Percentiles rank a stretch among this genome's conserved stretches.
Evolutionary conservation across 345 rosid genomes (phyloP).

Genomic region (Theobroma cacao): DNA sequence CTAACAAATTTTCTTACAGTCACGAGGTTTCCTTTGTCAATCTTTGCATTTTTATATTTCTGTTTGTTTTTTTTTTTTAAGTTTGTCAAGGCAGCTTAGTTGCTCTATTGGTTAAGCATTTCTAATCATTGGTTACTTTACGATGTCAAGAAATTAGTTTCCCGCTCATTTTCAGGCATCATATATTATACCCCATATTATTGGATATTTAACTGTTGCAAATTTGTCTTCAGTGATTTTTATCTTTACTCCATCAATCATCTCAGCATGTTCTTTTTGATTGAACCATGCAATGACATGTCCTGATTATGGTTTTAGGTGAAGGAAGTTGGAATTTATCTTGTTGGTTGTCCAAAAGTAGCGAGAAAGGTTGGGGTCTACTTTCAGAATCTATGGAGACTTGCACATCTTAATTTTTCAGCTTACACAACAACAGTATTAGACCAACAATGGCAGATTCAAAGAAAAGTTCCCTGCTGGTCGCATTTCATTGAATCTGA

Average conservation of each 20-base stretch:
- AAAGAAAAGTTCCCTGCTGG: slow-evolving; percentile 89
- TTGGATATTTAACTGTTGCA: neutral
- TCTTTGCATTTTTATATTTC: neutral
- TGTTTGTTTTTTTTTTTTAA: neutral
- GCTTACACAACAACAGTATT: slow-evolving; percentile 39
- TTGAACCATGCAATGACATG: neutral
- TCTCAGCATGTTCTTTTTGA: neutral
- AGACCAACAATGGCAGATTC: slow-evolving; percentile 74
- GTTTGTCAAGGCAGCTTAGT: neutral
- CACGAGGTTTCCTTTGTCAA: neutral
- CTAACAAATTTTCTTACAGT: neutral
- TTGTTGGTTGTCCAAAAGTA: slow-evolving; percentile 60
- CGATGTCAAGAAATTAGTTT: neutral
- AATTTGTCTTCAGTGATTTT: neutral
- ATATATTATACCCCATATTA: neutral
- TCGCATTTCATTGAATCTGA: slow-evolving; percentile 61
- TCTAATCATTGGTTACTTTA: neutral
- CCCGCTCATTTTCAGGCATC: neutral
- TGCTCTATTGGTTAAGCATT: neutral
- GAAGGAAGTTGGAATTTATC: slow-evolving; percentile 83
- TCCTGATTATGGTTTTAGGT: slow-evolving; percentile 43
- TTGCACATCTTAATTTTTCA: slow-evolving; percentile 58
- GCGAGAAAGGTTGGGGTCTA: slow-evolving; percentile 53
- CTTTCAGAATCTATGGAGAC: slow-evolving; percentile 64
- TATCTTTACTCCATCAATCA: neutral